phyloP scores from a whole-genome alignment of 192 early-diverging fungal species.

The Piromyces sp. region DNA sequence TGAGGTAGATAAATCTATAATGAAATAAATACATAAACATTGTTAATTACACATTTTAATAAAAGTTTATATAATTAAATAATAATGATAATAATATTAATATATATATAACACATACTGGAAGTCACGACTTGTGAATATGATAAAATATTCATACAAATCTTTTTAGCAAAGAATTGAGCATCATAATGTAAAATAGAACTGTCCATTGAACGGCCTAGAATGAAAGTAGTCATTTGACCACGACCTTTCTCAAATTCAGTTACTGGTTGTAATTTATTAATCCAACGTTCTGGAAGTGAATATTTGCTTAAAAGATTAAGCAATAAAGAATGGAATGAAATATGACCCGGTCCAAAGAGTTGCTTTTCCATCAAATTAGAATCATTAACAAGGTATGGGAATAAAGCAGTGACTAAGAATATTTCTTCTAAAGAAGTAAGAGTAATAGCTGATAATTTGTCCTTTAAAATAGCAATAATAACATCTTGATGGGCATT shows the following conservation, averaged over 20 bases:
- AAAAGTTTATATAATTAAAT: no score
- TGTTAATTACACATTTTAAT: no score
- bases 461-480: constrained; percentile 32
- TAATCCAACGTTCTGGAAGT: constrained; percentile 14
- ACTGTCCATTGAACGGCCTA: constrained; percentile 5
- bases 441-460: constrained; percentile 12
- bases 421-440: constrained; percentile 26
- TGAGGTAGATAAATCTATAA: not conserved
- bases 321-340: constrained; percentile 21
- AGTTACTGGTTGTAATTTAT: constrained; percentile 12
- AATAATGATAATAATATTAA: not conserved
- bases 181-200: constrained; percentile 15
- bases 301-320: constrained; percentile 21
- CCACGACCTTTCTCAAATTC: constrained; percentile 10
- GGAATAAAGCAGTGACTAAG: constrained; percentile 20
- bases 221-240: constrained; percentile 2
- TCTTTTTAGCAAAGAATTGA: constrained; percentile 16
- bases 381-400: constrained; percentile 17
- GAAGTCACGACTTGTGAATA: constrained; percentile 26
- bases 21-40: not conserved
- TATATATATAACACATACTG: no score
- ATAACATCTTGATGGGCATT: constrained; percentile 27
- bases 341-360: constrained; percentile 18
- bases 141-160: constrained; percentile 32
- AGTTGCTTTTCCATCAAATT: constrained; percentile 3